Conservation (phyloP, 192 early-diverging fungal species). For the Podila horticola region DNA sequence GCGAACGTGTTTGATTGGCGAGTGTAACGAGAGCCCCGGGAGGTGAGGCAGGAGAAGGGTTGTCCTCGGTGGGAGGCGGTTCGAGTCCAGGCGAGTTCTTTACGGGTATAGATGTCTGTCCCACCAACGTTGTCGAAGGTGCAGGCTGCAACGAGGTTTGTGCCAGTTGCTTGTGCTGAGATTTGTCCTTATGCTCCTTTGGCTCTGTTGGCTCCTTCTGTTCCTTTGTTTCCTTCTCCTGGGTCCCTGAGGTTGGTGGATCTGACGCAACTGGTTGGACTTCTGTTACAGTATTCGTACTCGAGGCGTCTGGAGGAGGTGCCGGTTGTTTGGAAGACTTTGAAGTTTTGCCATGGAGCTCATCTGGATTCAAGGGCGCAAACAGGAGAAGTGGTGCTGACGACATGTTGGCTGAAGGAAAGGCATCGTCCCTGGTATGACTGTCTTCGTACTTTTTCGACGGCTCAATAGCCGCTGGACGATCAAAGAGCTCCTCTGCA, state of each 20-base stretch:
- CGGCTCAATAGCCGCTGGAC: constrained; percentile 38
- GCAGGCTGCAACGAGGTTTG: not conserved
- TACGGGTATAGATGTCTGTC: constrained; percentile 1
- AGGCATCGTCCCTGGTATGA: constrained; percentile 17
- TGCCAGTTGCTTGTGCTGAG: not conserved
- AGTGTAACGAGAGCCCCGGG: not conserved
- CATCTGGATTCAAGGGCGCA: constrained; percentile 41
- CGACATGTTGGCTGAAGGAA: constrained; percentile 25
- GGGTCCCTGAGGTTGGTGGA: not conserved
- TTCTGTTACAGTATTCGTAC: not conserved
- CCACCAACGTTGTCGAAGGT: not conserved
- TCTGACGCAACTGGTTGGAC: not conserved
- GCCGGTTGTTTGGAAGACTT: constrained; percentile 2
- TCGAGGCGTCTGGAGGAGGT: not conserved
- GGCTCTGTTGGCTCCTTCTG: not conserved
- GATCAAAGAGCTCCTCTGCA: constrained; percentile 48
- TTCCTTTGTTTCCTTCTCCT: not conserved
- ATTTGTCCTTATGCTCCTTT: not conserved
- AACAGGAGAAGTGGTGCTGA: constrained; percentile 29
- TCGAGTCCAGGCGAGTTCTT: not conserved
- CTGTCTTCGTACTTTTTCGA: constrained; percentile 22
- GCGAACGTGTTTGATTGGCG: not conserved
- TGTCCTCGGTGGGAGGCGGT: no score
- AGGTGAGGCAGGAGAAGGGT: not conserved
- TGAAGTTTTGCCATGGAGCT: constrained; percentile 19